Percentiles rank a stretch among this genome's conserved stretches.
phyloP scores from a whole-genome alignment of 1,284 basidiomycete genomes.

The Phenoliferia sp. region DNA sequence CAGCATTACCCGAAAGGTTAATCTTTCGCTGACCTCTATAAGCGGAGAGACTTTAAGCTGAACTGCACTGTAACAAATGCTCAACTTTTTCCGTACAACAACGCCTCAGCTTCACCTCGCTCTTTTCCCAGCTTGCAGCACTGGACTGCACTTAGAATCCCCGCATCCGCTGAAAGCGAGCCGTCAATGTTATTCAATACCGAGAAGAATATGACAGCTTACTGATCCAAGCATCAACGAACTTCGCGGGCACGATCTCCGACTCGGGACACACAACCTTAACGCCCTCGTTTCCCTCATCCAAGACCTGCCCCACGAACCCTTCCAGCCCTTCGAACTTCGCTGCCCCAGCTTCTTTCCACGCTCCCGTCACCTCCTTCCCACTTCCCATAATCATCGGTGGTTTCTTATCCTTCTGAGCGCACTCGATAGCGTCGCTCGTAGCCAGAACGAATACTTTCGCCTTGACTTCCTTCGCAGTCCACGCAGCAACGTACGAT shows the following conservation, averaged over 20 bases:
- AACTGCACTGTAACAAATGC: too few relatives aligned
- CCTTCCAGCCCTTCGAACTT: background rate
- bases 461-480: background rate
- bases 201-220: background rate
- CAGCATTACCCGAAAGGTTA: too few relatives aligned
- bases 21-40: too few relatives aligned
- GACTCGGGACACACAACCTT: too few relatives aligned
- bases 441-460: background rate
- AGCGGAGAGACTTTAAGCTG: too few relatives aligned
- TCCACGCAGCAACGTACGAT: background rate
- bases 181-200: background rate
- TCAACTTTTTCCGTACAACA: background rate
- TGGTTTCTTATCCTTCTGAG: background rate
- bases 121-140: background rate
- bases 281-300: background rate
- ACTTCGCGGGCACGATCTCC: background rate
- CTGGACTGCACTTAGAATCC: background rate
- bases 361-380: background rate
- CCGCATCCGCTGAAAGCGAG: background rate
- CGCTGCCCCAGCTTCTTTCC: background rate
- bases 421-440: background rate
- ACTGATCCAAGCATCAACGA: background rate
- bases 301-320: background rate
- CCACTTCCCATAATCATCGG: background rate
- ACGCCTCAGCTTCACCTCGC: background rate